Base-by-base conservation (phyloP, 352 stramenopile genomes). In the Pythium scleroteichum region DNA sequence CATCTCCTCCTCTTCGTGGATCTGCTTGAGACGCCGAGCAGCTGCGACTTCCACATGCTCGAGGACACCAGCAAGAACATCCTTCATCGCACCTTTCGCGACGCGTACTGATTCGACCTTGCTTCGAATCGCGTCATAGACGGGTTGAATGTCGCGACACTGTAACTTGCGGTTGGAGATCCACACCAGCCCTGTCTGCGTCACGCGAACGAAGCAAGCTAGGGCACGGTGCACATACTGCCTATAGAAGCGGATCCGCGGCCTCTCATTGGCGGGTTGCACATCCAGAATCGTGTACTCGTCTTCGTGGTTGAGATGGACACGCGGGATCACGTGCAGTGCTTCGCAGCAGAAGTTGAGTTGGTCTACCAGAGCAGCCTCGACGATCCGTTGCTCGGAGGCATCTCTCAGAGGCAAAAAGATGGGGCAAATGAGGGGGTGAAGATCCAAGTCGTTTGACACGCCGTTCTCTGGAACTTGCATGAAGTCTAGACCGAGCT, bases 131-230 rank as follows among this genome's bases (percentile, higher is more conserved):
- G 75, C 71, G n/a, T 89, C 76, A 51, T 87, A 94, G 29, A 91
- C 69, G 14, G 60, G 64, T 54, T 94, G 82, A 42, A 88, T 86
- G 54, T 87, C 80, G 40, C 78, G 70, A 29, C 78, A 81, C 51
- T 87, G 67, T 19, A 86, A 63, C 59, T 89, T 87, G 16, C 85
- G 82, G 66, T 90, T 91, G 38, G 82, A 92, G 53, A 92, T 88
- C 85, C 85, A 94, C 50, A 94, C 73, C 44, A 94, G 62, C 0
- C 85, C 82, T 0, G 75, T 88, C 47, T 90, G 80, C 23, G 85
- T 94, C 59, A 94, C 75, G 16, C 81, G 81, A 55, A 81, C 81
- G 68, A 82, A 91, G 55, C 81, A 91, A 45, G 78, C 62, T 14
- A 87, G 52, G 22, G 75, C 78, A 4, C 81, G 75, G 46, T 91